Base-by-base conservation (phyloP, 495 filamentous ascomycete genomes). In the Aspergillus sparsus region DNA sequence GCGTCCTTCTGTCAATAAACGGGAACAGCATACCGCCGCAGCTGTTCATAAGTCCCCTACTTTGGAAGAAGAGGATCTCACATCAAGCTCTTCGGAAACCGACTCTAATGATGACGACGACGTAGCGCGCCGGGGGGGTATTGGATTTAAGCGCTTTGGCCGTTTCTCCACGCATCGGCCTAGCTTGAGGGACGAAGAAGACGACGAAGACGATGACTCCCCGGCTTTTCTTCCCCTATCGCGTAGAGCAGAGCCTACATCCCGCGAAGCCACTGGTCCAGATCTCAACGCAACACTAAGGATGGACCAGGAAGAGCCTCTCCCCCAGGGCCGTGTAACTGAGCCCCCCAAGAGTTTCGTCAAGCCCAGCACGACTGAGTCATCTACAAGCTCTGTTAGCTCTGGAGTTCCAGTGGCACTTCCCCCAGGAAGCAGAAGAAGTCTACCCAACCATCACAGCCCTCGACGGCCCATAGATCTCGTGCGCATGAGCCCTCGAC, bases 191-290 rank as follows among this genome's bases (percentile, higher is more conserved):
- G 76, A 76, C 51, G 73, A 77, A 10, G 73, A 79, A 6, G 73
- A 78, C 36, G 77, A 81, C 8, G 80, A n/a, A n/a, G n/a, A 82
- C 8, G 82, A 83, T 41, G 82, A 84, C 34, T 71, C 77, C 0
- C 89, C 89, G 1, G 86, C 89, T 0, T 96, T 93, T 66, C 80
- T 94, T 3, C 91, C 92, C 1, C 84, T 90, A 63, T 66, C 57
- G 39, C 74, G 62, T 35, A 72, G 67, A 16, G 64, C 50, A 35
- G 73, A 55, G 35, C 62, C 60, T 21, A 61, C 57, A 1, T 54
- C 69, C 27, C 67, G 64, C 12, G 69, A 68, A 7, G 60, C 68
- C 6, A 57, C 71, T 1, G 67, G 50, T 42, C 78, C 83, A 44
- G 86, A 89, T 63, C 75, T 85, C 0, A 81, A 80, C 58, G 83